These are phyloP conservation scores for Rhazya stricta DNA, from an alignment of 257 asterid species.

Conservation along the genomic window DNA sequence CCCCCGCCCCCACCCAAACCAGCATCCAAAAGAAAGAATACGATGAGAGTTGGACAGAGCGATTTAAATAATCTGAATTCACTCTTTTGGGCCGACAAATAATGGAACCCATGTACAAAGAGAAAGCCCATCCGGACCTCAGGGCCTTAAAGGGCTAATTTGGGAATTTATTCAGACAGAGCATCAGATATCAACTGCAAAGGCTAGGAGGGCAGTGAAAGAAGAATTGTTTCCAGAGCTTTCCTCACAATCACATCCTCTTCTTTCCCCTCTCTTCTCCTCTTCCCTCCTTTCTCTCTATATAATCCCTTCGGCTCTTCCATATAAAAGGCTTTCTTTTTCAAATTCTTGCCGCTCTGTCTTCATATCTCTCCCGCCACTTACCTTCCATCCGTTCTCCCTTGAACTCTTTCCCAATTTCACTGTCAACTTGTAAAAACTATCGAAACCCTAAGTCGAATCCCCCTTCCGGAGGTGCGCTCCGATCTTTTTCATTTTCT, in stretches of 20 bases:
- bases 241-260: background rate
- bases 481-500: background rate
- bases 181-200: background rate
- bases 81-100: too few relatives aligned
- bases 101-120: too few relatives aligned
- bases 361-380: background rate
- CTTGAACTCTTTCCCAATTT: too few relatives aligned
- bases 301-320: background rate
- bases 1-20: too few relatives aligned
- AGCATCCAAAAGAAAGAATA: too few relatives aligned
- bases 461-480: background rate
- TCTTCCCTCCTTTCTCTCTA: background rate
- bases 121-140: too few relatives aligned
- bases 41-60: too few relatives aligned
- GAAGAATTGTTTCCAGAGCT: background rate
- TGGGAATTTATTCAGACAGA: background rate
- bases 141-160: background rate
- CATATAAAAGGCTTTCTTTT: background rate
- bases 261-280: too few relatives aligned
- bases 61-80: too few relatives aligned
- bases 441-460: background rate
- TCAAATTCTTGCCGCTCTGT: constrained; percentile 1
- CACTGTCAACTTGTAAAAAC: background rate
- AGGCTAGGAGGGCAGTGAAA: too few relatives aligned
- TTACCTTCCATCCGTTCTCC: background rate